Base-by-base conservation (phyloP, 2,329 filamentous ascomycete species). In the Pseudonectria foliicola region DNA sequence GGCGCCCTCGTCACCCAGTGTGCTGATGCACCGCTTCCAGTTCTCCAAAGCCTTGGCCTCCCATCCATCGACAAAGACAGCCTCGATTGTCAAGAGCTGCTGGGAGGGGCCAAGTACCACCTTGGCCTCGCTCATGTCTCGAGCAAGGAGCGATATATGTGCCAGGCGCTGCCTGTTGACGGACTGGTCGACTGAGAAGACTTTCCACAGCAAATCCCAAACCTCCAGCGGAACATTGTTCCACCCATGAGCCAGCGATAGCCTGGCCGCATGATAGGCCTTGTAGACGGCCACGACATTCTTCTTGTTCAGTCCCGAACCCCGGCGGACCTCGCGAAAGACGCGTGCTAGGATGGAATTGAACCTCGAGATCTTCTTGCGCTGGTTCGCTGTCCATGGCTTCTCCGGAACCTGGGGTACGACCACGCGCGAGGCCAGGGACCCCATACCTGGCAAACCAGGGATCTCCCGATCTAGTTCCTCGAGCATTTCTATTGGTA, bases 201-300 rank as follows among this genome's bases (percentile, higher is more conserved):
- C 58, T 21, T 70, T 63, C 82, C 83, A 90, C 7, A 90, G 56
- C 2, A 77, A 54, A n/a, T 73, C 61, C 75, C 82, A 82, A 4
- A 75, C 68, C 12, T 72, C 66, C 8, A 65, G 51, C 1, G 82
- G 73, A n/a, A 88, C 68, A 21, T 67, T 66, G 25, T 66, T 55
- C 60, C 77, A 71, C 8, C 61, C 54, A 13, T 59, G 59, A 2
- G 65, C 57, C 27, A 79, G 57, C 6, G 58, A 52, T 11, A 57
- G 55, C 10, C 70, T 61, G 3, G 68, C 67, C 0, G 60, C 56
- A 30, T 65, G 63, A 48, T 78, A 78, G 10, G 60, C 59, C 40
- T 66, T 69, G 66, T 73, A 78, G 4, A 65, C 56, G 1, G 56
- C 53, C 16, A 53, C 54, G 13, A 68, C 56, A 4, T 59, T 60